These are phyloP conservation scores for Termitomyces sp. DNA, from an alignment of 768 basidiomycete species.

Conservation along the genomic window DNA sequence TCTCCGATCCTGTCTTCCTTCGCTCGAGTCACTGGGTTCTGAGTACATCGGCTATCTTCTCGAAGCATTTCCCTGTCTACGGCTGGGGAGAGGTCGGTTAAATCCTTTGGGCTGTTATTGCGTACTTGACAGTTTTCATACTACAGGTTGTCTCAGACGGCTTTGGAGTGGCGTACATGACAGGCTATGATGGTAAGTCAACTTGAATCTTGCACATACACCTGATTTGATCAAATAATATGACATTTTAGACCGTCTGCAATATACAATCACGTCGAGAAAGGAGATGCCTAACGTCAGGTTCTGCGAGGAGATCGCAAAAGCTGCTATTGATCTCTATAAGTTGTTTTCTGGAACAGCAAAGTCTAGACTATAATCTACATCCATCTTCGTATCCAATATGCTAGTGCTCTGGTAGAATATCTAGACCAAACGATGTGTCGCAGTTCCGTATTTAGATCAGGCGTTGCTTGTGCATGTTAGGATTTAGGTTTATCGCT, in stretches of 20 bases:
- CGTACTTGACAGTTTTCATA: not conserved
- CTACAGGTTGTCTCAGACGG: slow-evolving; percentile 80
- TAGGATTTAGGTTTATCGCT: not conserved
- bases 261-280: slow-evolving; percentile 85
- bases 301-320: slow-evolving; percentile 66
- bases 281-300: slow-evolving; percentile 75
- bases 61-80: slow-evolving; percentile 78
- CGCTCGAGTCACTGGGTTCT: slow-evolving; percentile 81
- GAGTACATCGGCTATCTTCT: slow-evolving; percentile 86
- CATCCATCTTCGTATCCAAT: not conserved
- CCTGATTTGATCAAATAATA: not conserved
- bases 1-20: slow-evolving; percentile 65
- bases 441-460: not conserved
- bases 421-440: not conserved
- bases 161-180: slow-evolving; percentile 93
- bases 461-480: slow-evolving; percentile 6
- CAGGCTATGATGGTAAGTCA: slow-evolving; percentile 69
- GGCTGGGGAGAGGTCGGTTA: slow-evolving; percentile 83
- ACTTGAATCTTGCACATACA: not conserved
- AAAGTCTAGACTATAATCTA: slow-evolving; percentile 25
- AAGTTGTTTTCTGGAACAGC: slow-evolving; percentile 37
- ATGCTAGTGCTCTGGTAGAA: not conserved
- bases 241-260: slow-evolving; percentile 54
- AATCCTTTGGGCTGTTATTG: not conserved
- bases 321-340: slow-evolving; percentile 61